Percentiles rank a stretch among this genome's conserved stretches.
Evolutionary conservation across 2,329 filamentous ascomycete species (phyloP).

Genomic region (Ascochyta lentis): DNA sequence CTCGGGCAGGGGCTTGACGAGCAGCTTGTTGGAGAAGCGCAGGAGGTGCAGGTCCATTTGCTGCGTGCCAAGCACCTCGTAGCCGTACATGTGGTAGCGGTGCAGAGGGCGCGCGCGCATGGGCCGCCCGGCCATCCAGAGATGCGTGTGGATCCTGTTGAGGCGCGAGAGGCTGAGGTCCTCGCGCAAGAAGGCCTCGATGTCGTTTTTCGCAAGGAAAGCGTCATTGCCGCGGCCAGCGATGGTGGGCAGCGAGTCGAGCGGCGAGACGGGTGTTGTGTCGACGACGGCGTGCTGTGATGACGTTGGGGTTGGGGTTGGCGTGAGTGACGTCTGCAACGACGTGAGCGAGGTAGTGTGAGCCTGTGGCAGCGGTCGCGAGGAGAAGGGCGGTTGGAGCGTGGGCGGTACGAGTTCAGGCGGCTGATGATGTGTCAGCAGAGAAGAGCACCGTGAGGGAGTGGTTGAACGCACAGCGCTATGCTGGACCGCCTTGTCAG

Average conservation of each 20-base stretch:
- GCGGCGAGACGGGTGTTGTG: slow-evolving; percentile 26
- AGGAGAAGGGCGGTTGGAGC: slow-evolving; percentile 35
- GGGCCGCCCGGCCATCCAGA: slow-evolving; percentile 48
- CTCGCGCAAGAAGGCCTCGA: slow-evolving; percentile 33
- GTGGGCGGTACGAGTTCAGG: no score
- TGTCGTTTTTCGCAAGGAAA: slow-evolving; percentile 35
- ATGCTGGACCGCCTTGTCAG: slow-evolving; percentile 19
- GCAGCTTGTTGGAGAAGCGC: slow-evolving; percentile 39
- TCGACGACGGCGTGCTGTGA: slow-evolving; percentile 31
- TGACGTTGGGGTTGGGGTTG: slow-evolving; percentile 4
- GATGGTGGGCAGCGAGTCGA: slow-evolving; percentile 47
- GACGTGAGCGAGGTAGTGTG: slow-evolving; percentile 5
- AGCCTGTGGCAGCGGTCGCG: slow-evolving; percentile 26
- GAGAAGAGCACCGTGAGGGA: background rate
- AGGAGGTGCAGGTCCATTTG: slow-evolving; percentile 48
- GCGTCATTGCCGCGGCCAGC: slow-evolving; percentile 23
- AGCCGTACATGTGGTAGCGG: slow-evolving; percentile 45
- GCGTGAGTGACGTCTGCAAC: slow-evolving; percentile 18
- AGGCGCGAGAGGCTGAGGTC: slow-evolving; percentile 42
- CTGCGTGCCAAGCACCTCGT: slow-evolving; percentile 39
- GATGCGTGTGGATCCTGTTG: slow-evolving; percentile 42
- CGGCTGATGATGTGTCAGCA: no score
- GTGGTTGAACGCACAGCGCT: slow-evolving; percentile 2
- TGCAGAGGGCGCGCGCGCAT: slow-evolving; percentile 46
- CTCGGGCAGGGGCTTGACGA: slow-evolving; percentile 45